These are phyloP conservation scores for Cynara cardunculus DNA, from an alignment of 129 eudicot genomes.

Conservation along the genomic window DNA sequence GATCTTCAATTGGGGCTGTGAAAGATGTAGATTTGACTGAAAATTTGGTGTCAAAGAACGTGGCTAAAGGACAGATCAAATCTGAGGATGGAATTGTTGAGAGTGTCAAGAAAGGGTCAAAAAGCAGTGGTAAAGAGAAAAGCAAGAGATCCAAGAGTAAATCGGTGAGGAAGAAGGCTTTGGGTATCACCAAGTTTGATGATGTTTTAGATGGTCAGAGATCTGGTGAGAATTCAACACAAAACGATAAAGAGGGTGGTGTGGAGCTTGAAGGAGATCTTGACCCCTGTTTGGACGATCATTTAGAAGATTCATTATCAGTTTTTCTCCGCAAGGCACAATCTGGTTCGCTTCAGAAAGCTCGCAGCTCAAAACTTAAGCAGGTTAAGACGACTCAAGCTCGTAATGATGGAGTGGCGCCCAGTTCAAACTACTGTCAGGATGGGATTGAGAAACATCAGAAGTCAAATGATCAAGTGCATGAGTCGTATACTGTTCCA, in stretches of 20 bases:
- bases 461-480: conserved; percentile 13
- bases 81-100: conserved; percentile 32
- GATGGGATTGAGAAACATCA: conserved; percentile 7
- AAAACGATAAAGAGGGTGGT: conserved; percentile 22
- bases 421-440: not conserved
- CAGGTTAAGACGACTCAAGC: conserved; percentile 29
- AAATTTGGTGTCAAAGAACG: conserved; percentile 9
- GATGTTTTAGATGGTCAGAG: conserved; percentile 8
- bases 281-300: conserved; percentile 27
- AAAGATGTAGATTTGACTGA: conserved; percentile 30
- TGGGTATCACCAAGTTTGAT: conserved; percentile 13
- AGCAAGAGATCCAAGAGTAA: conserved; percentile 31
- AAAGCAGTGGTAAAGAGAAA: conserved; percentile 30
- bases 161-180: conserved; percentile 15
- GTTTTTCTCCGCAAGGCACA: conserved; percentile 59
- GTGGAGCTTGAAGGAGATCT: conserved; percentile 8
- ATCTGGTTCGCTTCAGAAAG: conserved; percentile 45
- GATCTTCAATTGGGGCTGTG: conserved; percentile 26
- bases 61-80: conserved; percentile 12
- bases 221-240: conserved; percentile 19
- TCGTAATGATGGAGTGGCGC: conserved; percentile 25
- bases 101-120: conserved; percentile 20
- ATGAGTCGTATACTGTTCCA: conserved; percentile 7
- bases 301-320: conserved; percentile 65
- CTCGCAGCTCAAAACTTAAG: conserved; percentile 36